Percentiles rank a stretch among this genome's conserved stretches.
phyloP scores from a whole-genome alignment of 2,329 filamentous ascomycete genomes.

The Drechslerella dactyloides region DNA sequence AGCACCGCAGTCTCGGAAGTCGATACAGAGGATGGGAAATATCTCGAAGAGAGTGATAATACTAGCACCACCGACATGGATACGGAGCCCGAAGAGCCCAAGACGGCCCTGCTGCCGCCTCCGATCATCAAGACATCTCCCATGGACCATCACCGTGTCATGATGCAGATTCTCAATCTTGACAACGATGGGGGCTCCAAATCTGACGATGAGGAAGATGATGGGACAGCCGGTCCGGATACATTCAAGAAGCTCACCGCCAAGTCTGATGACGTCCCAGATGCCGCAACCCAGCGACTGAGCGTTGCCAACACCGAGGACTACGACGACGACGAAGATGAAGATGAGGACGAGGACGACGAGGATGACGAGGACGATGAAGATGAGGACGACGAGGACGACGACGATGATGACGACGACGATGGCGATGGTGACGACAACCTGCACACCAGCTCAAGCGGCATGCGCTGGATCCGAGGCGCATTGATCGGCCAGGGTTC shows the following conservation, averaged over 20 bases:
- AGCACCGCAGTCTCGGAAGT: constrained; percentile 44
- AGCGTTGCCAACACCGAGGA: constrained; percentile 33
- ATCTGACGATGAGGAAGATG: constrained; percentile 42
- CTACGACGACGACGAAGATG: constrained; percentile 30
- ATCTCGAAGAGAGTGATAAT: constrained; percentile 41
- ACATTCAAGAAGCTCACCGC: constrained; percentile 48
- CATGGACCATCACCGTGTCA: constrained; percentile 37
- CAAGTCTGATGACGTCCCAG: constrained; percentile 41
- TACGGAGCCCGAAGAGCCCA: constrained; percentile 37
- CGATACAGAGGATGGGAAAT: constrained; percentile 46
- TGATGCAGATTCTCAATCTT: constrained; percentile 47
- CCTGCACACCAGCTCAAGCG: constrained; percentile 69
- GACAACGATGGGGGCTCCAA: constrained; percentile 29
- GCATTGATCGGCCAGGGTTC: constrained; percentile 95
- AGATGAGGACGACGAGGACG: constrained; percentile 62
- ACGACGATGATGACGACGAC: constrained; percentile 52
- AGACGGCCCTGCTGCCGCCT: constrained; percentile 15
- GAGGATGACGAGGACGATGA: constrained; percentile 74
- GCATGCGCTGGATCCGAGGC: constrained; percentile 99
- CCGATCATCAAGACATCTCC: constrained; percentile 38
- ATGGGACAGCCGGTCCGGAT: constrained; percentile 33
- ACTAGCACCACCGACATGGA: constrained; percentile 48
- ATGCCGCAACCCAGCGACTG: constrained; percentile 28
- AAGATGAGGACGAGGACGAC: constrained; percentile 39
- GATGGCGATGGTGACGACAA: constrained; percentile 52